Evolutionary conservation across 768 basidiomycete species (phyloP), one percentile per base, ranked within the genome.

Genomic region (Termitomyces sp.): DNA sequence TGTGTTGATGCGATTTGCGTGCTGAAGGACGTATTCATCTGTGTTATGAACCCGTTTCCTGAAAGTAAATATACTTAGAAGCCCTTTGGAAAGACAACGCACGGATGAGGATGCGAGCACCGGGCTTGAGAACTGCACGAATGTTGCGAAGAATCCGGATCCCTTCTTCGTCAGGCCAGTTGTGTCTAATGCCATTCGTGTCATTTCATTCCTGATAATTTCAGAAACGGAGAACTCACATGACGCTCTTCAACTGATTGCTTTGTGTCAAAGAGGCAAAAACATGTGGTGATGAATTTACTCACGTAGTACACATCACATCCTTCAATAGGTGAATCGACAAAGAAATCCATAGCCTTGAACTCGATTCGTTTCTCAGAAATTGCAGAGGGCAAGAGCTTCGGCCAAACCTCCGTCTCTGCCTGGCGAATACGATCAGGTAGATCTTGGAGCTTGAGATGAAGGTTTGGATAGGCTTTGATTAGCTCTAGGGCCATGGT

Each of bases 291-390:
- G 42, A 31, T 16, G n/a, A 7, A 21, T 34, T 10, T 10, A 21
- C 42, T 60, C 62, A 78, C 77, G 62, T 75, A 77, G 61, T 79
- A 77, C 11, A 76, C 60, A 51, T 76, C 70, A 44, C 73, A 75
- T 5, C 64, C 70, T 5, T 61, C 46, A 5, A 73, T 69, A 2
- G 77, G 76, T 3, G 7, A 29, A 4, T 29, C 29, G 7, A 29
- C 29, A 29, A 29, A 29, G 29, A 29, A 4, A 29, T 29, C 29
- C 29, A 29, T 29, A 29, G 29, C 29, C 29, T 29, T 29, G 29
- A 29, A 29, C 29, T 29, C 29, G 29, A 29, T 29, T 29, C 29
- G 63, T 14, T 72, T 53, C 37, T 73, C 63, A 21, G 62, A 52
- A 11, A 78, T 65, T 2, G 72, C 75, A 37, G 71, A 65, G 4